A percentile compares a stretch with the other conserved stretches of the same genome.
Conservation (phyloP, 2,329 filamentous ascomycete species). For the Hyphodiscus sp. region DNA sequence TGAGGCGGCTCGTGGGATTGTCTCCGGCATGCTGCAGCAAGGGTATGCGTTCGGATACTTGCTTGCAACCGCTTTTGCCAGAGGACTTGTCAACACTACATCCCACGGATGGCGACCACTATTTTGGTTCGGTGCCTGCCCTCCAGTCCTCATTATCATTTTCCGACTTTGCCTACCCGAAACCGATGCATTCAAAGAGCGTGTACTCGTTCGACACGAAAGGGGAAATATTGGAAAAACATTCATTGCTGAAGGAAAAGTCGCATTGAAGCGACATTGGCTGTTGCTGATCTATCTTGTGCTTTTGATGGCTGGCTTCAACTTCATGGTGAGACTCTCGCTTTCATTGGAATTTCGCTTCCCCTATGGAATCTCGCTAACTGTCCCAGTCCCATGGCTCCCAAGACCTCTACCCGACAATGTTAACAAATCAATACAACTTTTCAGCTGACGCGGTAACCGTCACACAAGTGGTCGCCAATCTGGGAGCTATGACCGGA, state of each 20-base stretch:
- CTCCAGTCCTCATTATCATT: conserved; percentile 72
- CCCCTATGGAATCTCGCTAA: conserved; percentile 31
- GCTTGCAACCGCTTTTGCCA: conserved; percentile 61
- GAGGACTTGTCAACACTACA: conserved; percentile 69
- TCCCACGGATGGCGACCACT: conserved; percentile 75
- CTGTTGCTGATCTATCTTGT: conserved; percentile 73
- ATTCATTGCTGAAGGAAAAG: conserved; percentile 70
- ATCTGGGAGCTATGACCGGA: conserved; percentile 64
- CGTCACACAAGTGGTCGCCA: conserved; percentile 65
- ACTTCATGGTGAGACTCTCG: conserved; percentile 73
- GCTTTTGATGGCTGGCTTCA: conserved; percentile 83
- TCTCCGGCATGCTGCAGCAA: conserved; percentile 77
- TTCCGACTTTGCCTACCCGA: conserved; percentile 75
- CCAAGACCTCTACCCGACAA: conserved; percentile 52
- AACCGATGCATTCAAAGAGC: conserved; percentile 65
- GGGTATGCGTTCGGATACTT: conserved; percentile 78
- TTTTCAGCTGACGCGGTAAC: conserved; percentile 43
- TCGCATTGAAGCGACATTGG: conserved; percentile 77
- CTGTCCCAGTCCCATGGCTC: conserved; percentile 30
- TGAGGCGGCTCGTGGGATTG: conserved; percentile 56
- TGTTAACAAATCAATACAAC: conserved; percentile 50
- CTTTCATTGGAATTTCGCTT: conserved; percentile 43
- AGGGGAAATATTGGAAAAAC: conserved; percentile 55
- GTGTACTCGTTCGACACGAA: conserved; percentile 55
- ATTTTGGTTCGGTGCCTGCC: conserved; percentile 83